A percentile compares a stretch with the other conserved stretches of the same genome.
Conservation (phyloP, 768 basidiomycete genomes). For the Suillus paluster region DNA sequence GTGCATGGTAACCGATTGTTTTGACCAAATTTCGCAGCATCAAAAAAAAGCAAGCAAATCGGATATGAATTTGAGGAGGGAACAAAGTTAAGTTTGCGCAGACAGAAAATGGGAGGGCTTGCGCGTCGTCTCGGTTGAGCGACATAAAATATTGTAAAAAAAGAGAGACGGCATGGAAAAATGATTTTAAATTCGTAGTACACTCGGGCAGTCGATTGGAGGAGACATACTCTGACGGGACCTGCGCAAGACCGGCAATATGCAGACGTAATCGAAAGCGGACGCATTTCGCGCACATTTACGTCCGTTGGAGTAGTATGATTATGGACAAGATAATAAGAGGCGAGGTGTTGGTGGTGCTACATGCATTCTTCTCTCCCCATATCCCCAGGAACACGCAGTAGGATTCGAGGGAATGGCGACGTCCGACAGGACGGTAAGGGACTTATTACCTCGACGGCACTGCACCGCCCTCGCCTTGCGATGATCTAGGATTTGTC, state of each 20-base stretch:
- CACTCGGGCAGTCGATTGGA: not conserved
- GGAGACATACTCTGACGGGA: no score
- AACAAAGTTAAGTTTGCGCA: slow-evolving; percentile 8
- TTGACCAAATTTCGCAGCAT: not conserved
- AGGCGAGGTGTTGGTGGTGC: not conserved
- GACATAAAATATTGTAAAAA: not conserved
- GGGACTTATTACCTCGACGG: not conserved
- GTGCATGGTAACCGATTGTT: not conserved
- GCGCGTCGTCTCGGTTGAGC: not conserved
- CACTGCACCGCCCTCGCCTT: not conserved
- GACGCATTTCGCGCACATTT: slow-evolving; percentile 2
- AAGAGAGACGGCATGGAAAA: no score
- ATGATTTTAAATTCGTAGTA: not conserved
- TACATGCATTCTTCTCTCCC: not conserved
- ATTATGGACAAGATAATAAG: slow-evolving; percentile 3
- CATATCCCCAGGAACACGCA: not conserved
- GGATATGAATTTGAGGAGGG: slow-evolving; percentile 5
- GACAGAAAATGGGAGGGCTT: not conserved
- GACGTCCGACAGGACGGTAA: not conserved
- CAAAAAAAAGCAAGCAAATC: slow-evolving; percentile 5
- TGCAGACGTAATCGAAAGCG: slow-evolving; percentile 1
- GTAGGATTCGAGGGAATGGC: not conserved
- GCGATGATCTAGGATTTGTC: not conserved
- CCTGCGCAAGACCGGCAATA: not conserved
- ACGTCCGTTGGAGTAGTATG: not conserved